These are phyloP conservation scores for Magnusiomyces tetraspermus DNA, from an alignment of 1,139 yeast genomes.

Conservation along the genomic window DNA sequence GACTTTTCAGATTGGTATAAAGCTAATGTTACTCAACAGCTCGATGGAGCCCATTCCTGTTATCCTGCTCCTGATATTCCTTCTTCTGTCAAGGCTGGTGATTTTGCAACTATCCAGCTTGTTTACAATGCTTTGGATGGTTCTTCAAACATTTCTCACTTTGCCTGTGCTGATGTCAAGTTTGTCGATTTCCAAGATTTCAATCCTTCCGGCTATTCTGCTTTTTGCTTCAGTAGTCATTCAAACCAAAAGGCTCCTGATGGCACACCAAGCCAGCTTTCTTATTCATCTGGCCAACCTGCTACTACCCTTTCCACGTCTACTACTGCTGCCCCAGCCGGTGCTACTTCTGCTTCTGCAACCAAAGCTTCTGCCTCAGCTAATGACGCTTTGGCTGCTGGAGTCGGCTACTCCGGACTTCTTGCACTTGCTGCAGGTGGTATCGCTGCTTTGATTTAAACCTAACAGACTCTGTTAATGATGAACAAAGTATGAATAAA, in stretches of 20 bases:
- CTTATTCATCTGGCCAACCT: conserved; percentile 17
- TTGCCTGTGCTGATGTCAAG: conserved; percentile 34
- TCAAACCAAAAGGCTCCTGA: conserved; percentile 26
- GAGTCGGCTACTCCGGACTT: conserved; percentile 13
- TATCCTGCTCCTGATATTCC: conserved; percentile 36
- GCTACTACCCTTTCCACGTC: conserved; percentile 13
- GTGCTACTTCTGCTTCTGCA: conserved; percentile 18
- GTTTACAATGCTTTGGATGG: conserved; percentile 35
- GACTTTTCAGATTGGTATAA: conserved; percentile 35
- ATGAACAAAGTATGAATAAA: not conserved
- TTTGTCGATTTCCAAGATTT: conserved; percentile 31
- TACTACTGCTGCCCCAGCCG: conserved; percentile 19
- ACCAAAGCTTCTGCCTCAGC: conserved; percentile 14
- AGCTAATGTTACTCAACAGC: conserved; percentile 33
- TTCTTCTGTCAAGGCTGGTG: conserved; percentile 31
- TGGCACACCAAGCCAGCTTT: conserved; percentile 17
- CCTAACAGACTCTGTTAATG: not conserved
- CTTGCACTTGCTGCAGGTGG: conserved; percentile 17
- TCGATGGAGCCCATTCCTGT: conserved; percentile 38
- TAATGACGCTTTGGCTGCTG: not conserved
- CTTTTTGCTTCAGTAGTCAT: conserved; percentile 36
- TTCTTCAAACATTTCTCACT: conserved; percentile 32
- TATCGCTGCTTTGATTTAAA: conserved; percentile 17
- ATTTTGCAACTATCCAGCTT: conserved; percentile 36
- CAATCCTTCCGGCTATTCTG: conserved; percentile 29